These are phyloP conservation scores for Aspergillus ibericus DNA, from an alignment of 2,329 filamentous ascomycete genomes.

Conservation along the genomic window DNA sequence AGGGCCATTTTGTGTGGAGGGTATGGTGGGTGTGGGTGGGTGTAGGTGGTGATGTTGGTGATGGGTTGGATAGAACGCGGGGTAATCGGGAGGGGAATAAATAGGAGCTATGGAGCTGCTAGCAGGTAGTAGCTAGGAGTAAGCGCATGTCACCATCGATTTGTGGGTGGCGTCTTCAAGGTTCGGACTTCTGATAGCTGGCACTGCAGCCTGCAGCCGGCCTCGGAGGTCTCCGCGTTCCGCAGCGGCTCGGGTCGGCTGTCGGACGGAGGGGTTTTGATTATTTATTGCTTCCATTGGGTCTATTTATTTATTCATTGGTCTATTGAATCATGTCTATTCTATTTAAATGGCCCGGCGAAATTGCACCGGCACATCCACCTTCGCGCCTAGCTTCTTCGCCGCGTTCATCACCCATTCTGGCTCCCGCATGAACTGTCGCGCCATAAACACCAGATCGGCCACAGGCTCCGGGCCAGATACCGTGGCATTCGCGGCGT, in stretches of 20 bases:
- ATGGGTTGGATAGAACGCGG: neutral
- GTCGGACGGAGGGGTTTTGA: too few species aligned
- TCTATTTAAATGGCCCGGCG: slow-evolving; percentile 20
- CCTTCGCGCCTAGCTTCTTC: slow-evolving; percentile 49
- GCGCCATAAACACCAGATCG: slow-evolving; percentile 53
- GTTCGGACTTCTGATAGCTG: neutral
- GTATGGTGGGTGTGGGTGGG: neutral
- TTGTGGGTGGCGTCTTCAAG: too few species aligned
- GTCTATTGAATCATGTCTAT: too few species aligned
- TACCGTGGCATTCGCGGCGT: slow-evolving; percentile 27
- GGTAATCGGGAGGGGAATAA: neutral
- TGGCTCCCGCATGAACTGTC: slow-evolving; percentile 57
- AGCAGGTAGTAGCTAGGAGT: neutral
- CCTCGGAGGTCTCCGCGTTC: neutral
- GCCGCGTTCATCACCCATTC: slow-evolving; percentile 57
- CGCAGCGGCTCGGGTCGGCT: neutral
- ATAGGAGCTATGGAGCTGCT: neutral
- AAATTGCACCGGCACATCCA: slow-evolving; percentile 53
- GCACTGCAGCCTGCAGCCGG: too few species aligned
- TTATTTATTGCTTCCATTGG: too few species aligned
- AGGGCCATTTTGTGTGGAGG: slow-evolving; percentile 46
- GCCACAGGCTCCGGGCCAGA: slow-evolving; percentile 34
- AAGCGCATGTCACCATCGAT: too few species aligned
- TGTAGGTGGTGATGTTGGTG: too few species aligned
- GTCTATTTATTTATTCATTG: neutral